Evolutionary conservation across 2,329 filamentous ascomycete genomes (phyloP).

Genomic region (Aspergillus latus): DNA sequence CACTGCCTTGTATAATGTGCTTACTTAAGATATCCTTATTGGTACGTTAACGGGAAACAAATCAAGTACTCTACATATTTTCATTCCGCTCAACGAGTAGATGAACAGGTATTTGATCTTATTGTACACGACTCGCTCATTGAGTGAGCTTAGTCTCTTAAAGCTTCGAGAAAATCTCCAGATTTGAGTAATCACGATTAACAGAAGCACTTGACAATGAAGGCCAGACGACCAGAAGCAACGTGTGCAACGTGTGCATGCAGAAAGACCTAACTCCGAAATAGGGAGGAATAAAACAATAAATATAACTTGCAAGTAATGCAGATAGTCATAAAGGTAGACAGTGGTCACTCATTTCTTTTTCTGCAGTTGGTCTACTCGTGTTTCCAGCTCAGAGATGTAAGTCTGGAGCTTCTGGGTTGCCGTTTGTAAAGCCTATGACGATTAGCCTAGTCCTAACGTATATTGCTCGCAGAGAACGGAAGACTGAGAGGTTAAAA

Average conservation of each 20-base stretch:
- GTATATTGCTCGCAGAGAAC: background rate
- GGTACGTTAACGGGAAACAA: background rate
- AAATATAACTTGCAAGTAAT: constrained; percentile 13
- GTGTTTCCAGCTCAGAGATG: constrained; percentile 77
- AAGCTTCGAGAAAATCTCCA: background rate
- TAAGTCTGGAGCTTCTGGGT: constrained; percentile 85
- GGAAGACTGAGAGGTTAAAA: background rate
- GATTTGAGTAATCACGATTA: background rate
- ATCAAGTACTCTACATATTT: background rate
- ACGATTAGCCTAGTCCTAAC: background rate
- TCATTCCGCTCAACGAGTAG: background rate
- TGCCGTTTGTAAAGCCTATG: constrained; percentile 78
- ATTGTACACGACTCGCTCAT: background rate
- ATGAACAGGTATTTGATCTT: background rate
- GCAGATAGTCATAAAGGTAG: background rate
- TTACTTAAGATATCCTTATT: background rate
- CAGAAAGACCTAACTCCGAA: background rate
- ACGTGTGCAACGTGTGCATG: no score
- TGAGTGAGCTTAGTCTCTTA: background rate
- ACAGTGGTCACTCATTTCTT: constrained; percentile 54
- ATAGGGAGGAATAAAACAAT: constrained; percentile 4
- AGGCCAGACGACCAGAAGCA: background rate
- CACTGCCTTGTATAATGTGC: background rate
- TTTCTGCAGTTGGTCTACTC: constrained; percentile 67
- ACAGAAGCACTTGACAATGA: background rate